Conservation (phyloP, 768 basidiomycete genomes). For the Sarcomyxa edulis region DNA sequence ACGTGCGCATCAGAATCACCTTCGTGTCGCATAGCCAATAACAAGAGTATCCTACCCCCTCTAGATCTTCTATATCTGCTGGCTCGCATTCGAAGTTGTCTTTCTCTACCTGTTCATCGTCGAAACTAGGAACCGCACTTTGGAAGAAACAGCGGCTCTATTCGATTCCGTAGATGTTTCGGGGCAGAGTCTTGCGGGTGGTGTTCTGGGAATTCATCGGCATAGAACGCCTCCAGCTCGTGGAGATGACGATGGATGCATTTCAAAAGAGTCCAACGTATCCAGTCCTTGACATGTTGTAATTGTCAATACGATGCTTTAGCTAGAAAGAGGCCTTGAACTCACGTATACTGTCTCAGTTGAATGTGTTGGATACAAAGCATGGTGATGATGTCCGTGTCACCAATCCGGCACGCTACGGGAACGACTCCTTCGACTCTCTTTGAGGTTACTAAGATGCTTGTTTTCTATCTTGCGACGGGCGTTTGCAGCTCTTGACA, state of each 20-base stretch:
- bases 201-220: no score
- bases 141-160: conserved; percentile 52
- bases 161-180: conserved; percentile 49
- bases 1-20: conserved; percentile 28
- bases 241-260: no score
- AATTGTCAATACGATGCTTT: no score
- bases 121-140: conserved; percentile 42
- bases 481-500: conserved; percentile 41
- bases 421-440: conserved; percentile 14
- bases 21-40: neutral
- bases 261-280: no score
- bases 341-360: no score
- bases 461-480: conserved; percentile 47
- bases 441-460: conserved; percentile 47
- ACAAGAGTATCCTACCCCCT: conserved; percentile 19
- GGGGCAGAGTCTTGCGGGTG: conserved; percentile 10
- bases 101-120: conserved; percentile 31
- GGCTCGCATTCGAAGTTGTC: conserved; percentile 36
- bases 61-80: conserved; percentile 40
- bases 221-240: no score
- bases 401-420: neutral
- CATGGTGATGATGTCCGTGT: conserved; percentile 29
- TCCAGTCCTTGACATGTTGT: no score
- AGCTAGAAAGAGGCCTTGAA: no score
- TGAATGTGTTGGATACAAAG: no score